Percentiles rank a stretch among this genome's conserved stretches.
These are phyloP conservation scores for Simplicillium sp. DNA, from an alignment of 2,329 filamentous ascomycete species.

Conservation along the genomic window DNA sequence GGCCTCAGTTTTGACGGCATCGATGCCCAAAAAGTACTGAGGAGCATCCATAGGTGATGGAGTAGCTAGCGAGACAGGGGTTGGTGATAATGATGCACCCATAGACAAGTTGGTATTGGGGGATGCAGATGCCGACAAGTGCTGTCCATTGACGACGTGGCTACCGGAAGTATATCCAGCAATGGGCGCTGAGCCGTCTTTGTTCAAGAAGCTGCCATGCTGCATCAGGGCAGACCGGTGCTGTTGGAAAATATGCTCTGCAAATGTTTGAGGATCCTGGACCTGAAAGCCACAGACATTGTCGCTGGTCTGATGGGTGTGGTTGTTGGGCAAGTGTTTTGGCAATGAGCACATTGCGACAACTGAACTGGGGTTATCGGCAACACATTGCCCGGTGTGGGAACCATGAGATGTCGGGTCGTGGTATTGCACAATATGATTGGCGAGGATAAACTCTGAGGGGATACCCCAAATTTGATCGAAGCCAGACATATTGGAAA, in stretches of 20 bases:
- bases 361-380: constrained; percentile 15
- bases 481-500: constrained; percentile 2
- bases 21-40: constrained; percentile 6
- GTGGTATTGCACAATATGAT: constrained; percentile 20
- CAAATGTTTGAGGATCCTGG: constrained; percentile 15
- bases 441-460: constrained; percentile 15
- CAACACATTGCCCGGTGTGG: constrained; percentile 15
- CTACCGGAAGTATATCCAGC: constrained; percentile 2
- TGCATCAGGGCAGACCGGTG: constrained; percentile 12
- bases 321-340: constrained; percentile 8
- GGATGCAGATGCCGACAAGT: constrained; percentile 13
- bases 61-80: constrained; percentile 17
- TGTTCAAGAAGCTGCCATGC: constrained; percentile 5
- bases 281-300: constrained; percentile 17
- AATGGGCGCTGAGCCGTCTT: constrained; percentile 2
- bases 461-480: constrained; percentile 9
- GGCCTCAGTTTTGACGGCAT: constrained; percentile 5
- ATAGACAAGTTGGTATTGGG: constrained; percentile 14
- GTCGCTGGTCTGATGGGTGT: constrained; percentile 5
- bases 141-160: constrained; percentile 3
- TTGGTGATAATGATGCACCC: constrained; percentile 12
- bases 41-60: constrained; percentile 15
- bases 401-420: constrained; percentile 13
- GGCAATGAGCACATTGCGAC: constrained; percentile 18
- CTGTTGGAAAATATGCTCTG: constrained; percentile 18